These are phyloP conservation scores for Suillus brevipes DNA, from an alignment of 768 basidiomycete species.

Conservation along the genomic window DNA sequence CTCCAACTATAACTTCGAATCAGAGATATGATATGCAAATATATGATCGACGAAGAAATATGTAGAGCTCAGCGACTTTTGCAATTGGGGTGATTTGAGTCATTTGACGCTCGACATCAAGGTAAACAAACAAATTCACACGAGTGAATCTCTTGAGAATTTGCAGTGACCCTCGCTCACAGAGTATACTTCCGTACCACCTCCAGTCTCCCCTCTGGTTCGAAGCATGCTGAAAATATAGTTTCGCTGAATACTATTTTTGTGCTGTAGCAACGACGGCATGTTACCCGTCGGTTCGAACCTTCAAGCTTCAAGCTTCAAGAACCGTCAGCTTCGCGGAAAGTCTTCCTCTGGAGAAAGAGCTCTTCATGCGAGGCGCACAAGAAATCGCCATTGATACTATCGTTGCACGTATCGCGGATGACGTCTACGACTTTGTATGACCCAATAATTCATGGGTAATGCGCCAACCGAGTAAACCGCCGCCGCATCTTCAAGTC, in stretches of 20 bases:
- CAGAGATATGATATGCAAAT: background rate
- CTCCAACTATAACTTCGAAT: background rate
- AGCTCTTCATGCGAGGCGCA: slow-evolving; percentile 74
- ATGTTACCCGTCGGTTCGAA: slow-evolving; percentile 82
- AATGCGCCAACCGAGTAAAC: slow-evolving; percentile 39
- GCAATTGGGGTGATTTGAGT: background rate
- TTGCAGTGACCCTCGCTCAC: background rate
- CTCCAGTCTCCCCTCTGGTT: slow-evolving; percentile 24
- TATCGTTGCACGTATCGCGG: slow-evolving; percentile 53
- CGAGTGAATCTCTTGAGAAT: background rate
- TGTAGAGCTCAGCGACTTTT: background rate
- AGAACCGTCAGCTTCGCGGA: slow-evolving; percentile 71
- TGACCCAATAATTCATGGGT: slow-evolving; percentile 27
- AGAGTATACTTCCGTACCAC: slow-evolving; percentile 26
- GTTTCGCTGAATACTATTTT: slow-evolving; percentile 59
- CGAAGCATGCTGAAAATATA: slow-evolving; percentile 52
- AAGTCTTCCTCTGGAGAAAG: slow-evolving; percentile 72
- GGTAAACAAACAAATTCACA: background rate
- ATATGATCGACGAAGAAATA: background rate
- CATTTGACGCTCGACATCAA: too few relatives aligned
- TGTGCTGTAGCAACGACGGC: slow-evolving; percentile 68
- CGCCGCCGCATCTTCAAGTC: slow-evolving; percentile 48
- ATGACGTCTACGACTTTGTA: slow-evolving; percentile 50
- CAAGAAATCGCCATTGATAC: slow-evolving; percentile 60
- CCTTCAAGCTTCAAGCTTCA: slow-evolving; percentile 77